Base-by-base conservation (phyloP, 225 moss, liverwort and hornwort species). In the Physcomitrellopsis africana region DNA sequence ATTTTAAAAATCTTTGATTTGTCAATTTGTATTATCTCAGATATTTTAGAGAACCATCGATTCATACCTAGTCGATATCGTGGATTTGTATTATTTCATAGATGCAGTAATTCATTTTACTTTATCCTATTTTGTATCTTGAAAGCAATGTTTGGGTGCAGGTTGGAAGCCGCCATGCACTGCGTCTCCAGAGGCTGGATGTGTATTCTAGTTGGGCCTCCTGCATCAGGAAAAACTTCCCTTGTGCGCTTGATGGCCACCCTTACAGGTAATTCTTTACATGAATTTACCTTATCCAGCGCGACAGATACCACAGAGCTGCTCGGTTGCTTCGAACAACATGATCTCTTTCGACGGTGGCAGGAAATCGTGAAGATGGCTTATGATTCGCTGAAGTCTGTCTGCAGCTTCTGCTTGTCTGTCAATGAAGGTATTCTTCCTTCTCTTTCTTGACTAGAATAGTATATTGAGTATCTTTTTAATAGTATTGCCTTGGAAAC, bases 231-330 rank as follows among this genome's bases (percentile, higher is more conserved):
- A 41, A 99, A 99, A 72, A 99, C 97, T 56, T 90, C 90, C 69
- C 87, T 94, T 64, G 89, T 94, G 47, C 90, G 97, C 22, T 65
- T 89, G 70, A 67, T 99, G 67, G 93, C 94, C 41, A 79, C 89
- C 60, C 79, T 93, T 10, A 93, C 94, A 54, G 94, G 97, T 54
- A 94, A 94, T 79, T 80, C 81, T 63, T 76, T 99, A 67, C 97
- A 86, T 77, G 97, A 99, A 69, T 91, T 90, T 76, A 77, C 90
- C 32, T 86, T 99, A 27, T 94, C 97, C 9, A 99, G 91, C 70
- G 97, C 91, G 60, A 99, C 97, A 65, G 97, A 99, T 66, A 99
- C 94, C 83, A 99, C 97, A 22, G 97, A 99, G 79, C 84, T 99
- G 64, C 82, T 99, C n/a, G 97, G 97, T 60, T 94, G 97, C 86